These are phyloP conservation scores for Aspergillus nanangensis DNA, from an alignment of 495 filamentous ascomycete species.

Conservation along the genomic window DNA sequence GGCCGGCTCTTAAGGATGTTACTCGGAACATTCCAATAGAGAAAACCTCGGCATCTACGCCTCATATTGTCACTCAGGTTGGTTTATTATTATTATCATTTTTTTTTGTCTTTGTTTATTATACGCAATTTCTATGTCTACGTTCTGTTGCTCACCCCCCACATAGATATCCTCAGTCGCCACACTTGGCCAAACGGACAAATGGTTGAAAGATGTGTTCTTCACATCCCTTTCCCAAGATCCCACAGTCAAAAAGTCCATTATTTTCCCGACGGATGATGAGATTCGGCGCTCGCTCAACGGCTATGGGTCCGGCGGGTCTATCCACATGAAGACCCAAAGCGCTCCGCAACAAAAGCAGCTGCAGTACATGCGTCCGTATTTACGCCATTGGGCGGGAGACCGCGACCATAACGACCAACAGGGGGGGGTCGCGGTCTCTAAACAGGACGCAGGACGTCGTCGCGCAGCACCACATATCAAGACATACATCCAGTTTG, in stretches of 20 bases:
- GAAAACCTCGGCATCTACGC: constrained; percentile 3
- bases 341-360: constrained; percentile 67
- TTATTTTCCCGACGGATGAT: constrained; percentile 76
- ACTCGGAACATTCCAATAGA: constrained; percentile 47
- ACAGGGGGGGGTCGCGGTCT: background rate
- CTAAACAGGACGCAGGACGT: constrained; percentile 50
- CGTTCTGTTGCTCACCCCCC: background rate
- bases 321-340: constrained; percentile 77
- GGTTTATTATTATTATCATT: background rate
- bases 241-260: constrained; percentile 39
- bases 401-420: constrained; percentile 22
- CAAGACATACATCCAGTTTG: constrained; percentile 82
- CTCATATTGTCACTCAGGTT: constrained; percentile 66
- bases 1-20: constrained; percentile 60
- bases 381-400: constrained; percentile 69
- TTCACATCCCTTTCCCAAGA: constrained; percentile 49
- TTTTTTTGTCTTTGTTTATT: too few species aligned
- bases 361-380: constrained; percentile 64
- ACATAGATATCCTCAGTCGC: constrained; percentile 71
- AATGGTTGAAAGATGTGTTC: constrained; percentile 68
- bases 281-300: constrained; percentile 77
- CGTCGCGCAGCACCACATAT: constrained; percentile 85
- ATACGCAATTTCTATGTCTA: too few species aligned
- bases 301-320: constrained; percentile 72
- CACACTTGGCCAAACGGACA: constrained; percentile 66